Base-by-base conservation (phyloP, 768 basidiomycete species). In the Cyclocybe aegerita region DNA sequence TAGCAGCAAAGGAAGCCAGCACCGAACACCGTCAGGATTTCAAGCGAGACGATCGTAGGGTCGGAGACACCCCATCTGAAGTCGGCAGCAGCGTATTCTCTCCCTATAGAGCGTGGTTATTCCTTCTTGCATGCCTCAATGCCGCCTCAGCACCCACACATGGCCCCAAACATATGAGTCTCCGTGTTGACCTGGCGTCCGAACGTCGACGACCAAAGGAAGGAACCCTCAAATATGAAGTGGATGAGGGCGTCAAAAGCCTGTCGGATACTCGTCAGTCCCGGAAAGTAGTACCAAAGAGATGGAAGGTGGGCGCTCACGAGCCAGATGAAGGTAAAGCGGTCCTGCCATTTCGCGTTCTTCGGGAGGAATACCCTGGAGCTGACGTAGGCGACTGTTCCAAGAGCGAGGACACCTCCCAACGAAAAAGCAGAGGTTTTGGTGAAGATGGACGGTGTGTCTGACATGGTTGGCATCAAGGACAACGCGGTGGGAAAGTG, bases 231-330 rank as follows among this genome's bases (percentile, higher is more conserved):
- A 50, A 89, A 82, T 0, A 74, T 73, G 65, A 90, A 87, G 63
- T 92, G 90, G 51, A 88, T 88, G 63, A 89, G 72, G 3, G 81
- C 88, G 64, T 92, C 89, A 57, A 92, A 92, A 15, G 86, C 78
- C 88, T 89, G 45, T 23, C 32, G 8, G 16, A 42, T 23, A 23
- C 17, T 43, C 23, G 31, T 41, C 47, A 50, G 12, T 9, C 49
- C 30, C 3, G 10, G n/a, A 17, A 54, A 3, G 5, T 12, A 37
- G 9, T 30, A 8, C 14, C 12, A 29, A 39, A 39, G 11, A 16
- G 14, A 3, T 29, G 7, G 14, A 40, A 53, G 16, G 9, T 9
- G 7, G 23, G 23, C 23, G 71, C 79, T 60, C 58, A 88, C 88
- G 58, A 91, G 72, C 90, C 90, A 91, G 42, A 90, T 79, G 68